Conservation (phyloP, 257 asterid species). For the Solanum piurae region DNA sequence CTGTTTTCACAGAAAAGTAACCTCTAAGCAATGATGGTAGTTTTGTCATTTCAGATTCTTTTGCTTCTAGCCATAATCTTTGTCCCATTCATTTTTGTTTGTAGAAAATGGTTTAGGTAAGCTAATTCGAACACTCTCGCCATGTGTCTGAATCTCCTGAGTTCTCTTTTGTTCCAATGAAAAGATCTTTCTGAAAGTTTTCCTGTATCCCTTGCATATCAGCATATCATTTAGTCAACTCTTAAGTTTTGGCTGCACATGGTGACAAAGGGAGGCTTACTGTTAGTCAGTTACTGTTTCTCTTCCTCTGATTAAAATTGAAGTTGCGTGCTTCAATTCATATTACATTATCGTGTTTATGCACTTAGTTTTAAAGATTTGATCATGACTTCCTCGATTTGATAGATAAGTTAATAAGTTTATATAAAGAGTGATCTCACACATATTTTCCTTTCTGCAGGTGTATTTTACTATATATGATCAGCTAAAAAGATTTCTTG, state of each 20-base stretch:
- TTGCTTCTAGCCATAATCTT: neutral
- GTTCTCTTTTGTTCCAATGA: neutral
- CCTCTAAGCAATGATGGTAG: neutral
- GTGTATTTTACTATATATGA: conserved; percentile 90
- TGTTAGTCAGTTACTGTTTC: neutral
- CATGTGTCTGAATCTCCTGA: neutral
- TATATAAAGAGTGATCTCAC: conserved; percentile 1
- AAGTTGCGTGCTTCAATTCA: neutral
- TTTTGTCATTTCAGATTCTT: neutral
- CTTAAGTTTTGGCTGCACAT: neutral
- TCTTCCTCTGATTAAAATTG: neutral
- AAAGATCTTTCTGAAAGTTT: neutral
- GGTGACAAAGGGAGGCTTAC: neutral
- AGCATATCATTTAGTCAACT: neutral
- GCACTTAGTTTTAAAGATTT: neutral
- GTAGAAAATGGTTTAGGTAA: neutral
- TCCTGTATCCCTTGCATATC: neutral
- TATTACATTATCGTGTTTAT: neutral
- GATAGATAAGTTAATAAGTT: neutral
- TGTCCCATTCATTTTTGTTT: neutral
- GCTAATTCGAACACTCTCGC: neutral
- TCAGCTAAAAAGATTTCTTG: conserved; percentile 65
- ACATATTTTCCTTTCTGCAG: conserved; percentile 29
- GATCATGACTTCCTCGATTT: neutral
- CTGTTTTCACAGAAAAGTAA: neutral